phyloP scores from a whole-genome alignment of 1,284 basidiomycete species.

The Peniophora sp. region DNA sequence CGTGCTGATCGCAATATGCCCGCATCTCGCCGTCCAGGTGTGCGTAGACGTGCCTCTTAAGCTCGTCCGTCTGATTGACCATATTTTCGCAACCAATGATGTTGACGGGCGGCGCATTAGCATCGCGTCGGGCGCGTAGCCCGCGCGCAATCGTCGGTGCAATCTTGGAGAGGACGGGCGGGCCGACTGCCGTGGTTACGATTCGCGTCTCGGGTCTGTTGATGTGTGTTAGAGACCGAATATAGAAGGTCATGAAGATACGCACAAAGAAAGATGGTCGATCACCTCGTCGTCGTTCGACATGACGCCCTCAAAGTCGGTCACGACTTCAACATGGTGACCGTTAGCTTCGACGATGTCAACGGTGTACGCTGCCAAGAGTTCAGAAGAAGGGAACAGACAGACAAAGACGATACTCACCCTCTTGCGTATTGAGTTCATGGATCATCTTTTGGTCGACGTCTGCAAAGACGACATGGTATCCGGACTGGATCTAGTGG shows the following conservation, averaged over 20 bases:
- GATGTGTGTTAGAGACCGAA: no score
- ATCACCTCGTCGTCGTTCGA: slow-evolving; percentile 22
- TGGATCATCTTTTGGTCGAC: slow-evolving; percentile 18
- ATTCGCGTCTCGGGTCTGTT: slow-evolving; percentile 19
- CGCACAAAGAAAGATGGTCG: slow-evolving; percentile 15
- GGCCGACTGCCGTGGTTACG: slow-evolving; percentile 31
- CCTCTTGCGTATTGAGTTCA: slow-evolving; percentile 16
- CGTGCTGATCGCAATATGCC: slow-evolving; percentile 17
- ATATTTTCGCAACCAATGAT: slow-evolving; percentile 35
- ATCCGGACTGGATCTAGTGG: slow-evolving; percentile 21
- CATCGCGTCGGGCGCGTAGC: slow-evolving; percentile 15
- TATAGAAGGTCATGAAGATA: no score
- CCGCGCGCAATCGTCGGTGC: slow-evolving; percentile 20
- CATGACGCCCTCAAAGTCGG: slow-evolving; percentile 23
- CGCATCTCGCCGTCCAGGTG: slow-evolving; percentile 19
- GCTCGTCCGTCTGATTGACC: slow-evolving; percentile 23
- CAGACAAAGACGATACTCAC: no score
- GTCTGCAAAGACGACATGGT: slow-evolving; percentile 28
- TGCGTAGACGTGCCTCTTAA: slow-evolving; percentile 23
- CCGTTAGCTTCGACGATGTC: slow-evolving; percentile 18
- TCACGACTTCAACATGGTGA: slow-evolving; percentile 12
- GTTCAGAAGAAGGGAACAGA: no score
- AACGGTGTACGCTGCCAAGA: no score
- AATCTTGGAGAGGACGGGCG: slow-evolving; percentile 18
- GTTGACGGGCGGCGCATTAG: slow-evolving; percentile 19